Conservation (phyloP, 2,329 filamentous ascomycete genomes). For the Hypoxylon sp. region DNA sequence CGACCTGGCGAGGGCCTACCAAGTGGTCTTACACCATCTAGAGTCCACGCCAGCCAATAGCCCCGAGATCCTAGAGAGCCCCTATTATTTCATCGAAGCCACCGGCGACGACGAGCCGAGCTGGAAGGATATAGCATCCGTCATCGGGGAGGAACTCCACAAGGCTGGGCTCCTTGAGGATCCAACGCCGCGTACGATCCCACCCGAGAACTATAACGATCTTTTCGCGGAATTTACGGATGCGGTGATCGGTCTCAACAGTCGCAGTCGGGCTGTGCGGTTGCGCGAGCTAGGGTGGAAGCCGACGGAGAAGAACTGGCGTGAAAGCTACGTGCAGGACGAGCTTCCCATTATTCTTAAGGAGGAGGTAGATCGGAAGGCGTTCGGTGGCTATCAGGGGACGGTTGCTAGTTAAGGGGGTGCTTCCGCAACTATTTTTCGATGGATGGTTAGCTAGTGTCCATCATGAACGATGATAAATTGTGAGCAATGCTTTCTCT, state of each 20-base stretch:
- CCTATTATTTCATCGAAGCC: slow-evolving; percentile 63
- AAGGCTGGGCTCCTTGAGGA: slow-evolving; percentile 54
- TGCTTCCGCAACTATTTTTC: not conserved
- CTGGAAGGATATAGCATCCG: slow-evolving; percentile 55
- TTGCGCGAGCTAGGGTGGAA: slow-evolving; percentile 59
- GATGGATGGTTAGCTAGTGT: not conserved
- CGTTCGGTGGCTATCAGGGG: slow-evolving; percentile 37
- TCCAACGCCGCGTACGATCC: slow-evolving; percentile 52
- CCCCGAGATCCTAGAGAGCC: slow-evolving; percentile 54
- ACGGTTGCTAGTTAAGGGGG: slow-evolving; percentile 28
- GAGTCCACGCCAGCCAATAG: slow-evolving; percentile 49
- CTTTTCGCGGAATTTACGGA: slow-evolving; percentile 54
- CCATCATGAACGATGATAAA: not conserved
- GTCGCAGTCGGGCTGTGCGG: slow-evolving; percentile 57
- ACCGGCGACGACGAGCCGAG: slow-evolving; percentile 55
- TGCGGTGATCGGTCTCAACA: slow-evolving; percentile 56
- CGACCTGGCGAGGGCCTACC: slow-evolving; percentile 60
- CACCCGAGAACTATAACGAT: slow-evolving; percentile 54
- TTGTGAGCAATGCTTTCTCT: not conserved
- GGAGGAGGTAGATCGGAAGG: slow-evolving; percentile 43
- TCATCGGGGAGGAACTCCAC: slow-evolving; percentile 54
- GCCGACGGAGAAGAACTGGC: slow-evolving; percentile 57
- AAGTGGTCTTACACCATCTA: slow-evolving; percentile 59
- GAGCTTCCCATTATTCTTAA: slow-evolving; percentile 56
- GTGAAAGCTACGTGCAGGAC: slow-evolving; percentile 55